phyloP scores from a whole-genome alignment of 768 basidiomycete species.

The Auriscalpium microsporum region DNA sequence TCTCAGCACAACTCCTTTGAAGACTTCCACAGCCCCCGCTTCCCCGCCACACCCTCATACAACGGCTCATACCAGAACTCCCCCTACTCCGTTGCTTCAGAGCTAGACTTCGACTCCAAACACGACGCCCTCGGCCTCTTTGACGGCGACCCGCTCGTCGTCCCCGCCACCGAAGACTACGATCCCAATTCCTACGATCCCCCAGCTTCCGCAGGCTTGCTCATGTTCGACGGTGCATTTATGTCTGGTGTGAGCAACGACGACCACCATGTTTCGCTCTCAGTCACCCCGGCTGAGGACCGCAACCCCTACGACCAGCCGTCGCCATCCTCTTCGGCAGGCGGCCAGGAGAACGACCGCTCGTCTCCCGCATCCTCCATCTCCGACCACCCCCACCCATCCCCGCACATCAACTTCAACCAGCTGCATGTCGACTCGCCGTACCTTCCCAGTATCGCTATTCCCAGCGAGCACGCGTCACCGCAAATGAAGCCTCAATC shows the following conservation, averaged over 20 bases:
- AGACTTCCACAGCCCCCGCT: constrained; percentile 30
- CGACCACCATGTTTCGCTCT: constrained; percentile 27
- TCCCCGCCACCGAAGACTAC: constrained; percentile 40
- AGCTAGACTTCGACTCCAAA: constrained; percentile 35
- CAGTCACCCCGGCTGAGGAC: constrained; percentile 27
- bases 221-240: constrained; percentile 29
- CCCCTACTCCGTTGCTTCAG: constrained; percentile 59
- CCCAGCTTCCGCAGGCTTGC: constrained; percentile 27
- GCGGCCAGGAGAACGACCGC: constrained; percentile 35
- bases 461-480: constrained; percentile 34
- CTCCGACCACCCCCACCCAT: constrained; percentile 43
- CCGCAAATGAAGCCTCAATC: constrained; percentile 48
- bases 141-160: constrained; percentile 33
- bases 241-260: constrained; percentile 34
- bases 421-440: constrained; percentile 60
- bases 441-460: constrained; percentile 38
- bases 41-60: constrained; percentile 47
- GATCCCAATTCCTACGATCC: constrained; percentile 68
- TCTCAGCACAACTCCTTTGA: constrained; percentile 33
- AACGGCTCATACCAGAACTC: constrained; percentile 65
- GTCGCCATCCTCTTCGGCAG: constrained; percentile 52
- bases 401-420: constrained; percentile 51
- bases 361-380: constrained; percentile 61
- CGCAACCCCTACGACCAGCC: constrained; percentile 47
- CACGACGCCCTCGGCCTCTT: constrained; percentile 42